A percentile compares a stretch with the other conserved stretches of the same genome.
phyloP scores from a whole-genome alignment of 331 rosid genomes.

The Pyracantha coccinea region DNA sequence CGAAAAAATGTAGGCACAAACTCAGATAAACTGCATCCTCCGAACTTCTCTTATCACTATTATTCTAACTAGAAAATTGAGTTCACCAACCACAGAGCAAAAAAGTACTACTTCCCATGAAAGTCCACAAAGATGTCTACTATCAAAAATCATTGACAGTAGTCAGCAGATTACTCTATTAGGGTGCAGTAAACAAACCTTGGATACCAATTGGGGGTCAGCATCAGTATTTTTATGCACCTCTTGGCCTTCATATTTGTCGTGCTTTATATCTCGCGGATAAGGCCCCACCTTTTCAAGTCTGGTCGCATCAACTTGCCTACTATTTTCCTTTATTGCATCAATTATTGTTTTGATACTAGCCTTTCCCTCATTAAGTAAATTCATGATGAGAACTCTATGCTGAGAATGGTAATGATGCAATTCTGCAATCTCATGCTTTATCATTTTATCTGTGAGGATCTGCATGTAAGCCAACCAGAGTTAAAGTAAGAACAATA shows the following conservation, averaged over 20 bases:
- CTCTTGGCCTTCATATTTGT: too few relatives aligned
- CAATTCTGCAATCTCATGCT: slow-evolving; percentile 44
- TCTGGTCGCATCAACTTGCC: slow-evolving; percentile 30
- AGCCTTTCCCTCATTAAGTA: slow-evolving; percentile 61
- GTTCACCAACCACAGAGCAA: too few relatives aligned
- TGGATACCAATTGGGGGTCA: slow-evolving; percentile 18
- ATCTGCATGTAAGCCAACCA: slow-evolving; percentile 44
- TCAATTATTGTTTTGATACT: slow-evolving; percentile 42
- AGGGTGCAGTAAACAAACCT: slow-evolving; percentile 38
- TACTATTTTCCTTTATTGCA: slow-evolving; percentile 43
- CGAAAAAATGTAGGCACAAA: neutral
- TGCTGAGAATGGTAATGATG: slow-evolving; percentile 42
- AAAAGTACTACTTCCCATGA: neutral
- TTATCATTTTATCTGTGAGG: slow-evolving; percentile 38
- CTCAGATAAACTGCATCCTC: neutral
- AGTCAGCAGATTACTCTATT: neutral
- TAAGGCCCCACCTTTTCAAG: neutral
- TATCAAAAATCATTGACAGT: neutral
- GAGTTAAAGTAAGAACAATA: slow-evolving; percentile 1
- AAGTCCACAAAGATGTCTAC: neutral
- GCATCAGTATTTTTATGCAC: slow-evolving; percentile 37
- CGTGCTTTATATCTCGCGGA: too few relatives aligned
- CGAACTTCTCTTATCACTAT: neutral
- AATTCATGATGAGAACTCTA: slow-evolving; percentile 42
- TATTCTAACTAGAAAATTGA: too few relatives aligned